Conservation (phyloP, 1,139 yeast species). For the Diutina rugosa region DNA sequence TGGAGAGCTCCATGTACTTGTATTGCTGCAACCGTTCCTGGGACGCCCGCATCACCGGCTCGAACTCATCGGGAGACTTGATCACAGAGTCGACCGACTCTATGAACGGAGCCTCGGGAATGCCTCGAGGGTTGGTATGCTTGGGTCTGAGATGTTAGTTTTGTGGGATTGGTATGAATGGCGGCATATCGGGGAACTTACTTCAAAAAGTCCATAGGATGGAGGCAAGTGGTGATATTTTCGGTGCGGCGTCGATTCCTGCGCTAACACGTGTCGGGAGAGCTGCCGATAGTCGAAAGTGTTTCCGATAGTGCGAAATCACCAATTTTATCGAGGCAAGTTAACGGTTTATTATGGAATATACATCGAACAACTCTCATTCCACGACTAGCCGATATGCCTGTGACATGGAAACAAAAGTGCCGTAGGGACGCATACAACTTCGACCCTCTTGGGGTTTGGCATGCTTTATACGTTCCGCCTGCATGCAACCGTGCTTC, state of each 20-base stretch:
- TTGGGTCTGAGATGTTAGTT: slow-evolving; percentile 23
- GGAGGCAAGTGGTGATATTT: neutral
- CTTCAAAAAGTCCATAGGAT: neutral
- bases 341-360: too few relatives aligned
- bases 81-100: slow-evolving; percentile 71
- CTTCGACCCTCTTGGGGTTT: too few relatives aligned
- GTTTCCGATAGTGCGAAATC: neutral
- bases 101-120: slow-evolving; percentile 92
- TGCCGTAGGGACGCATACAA: too few relatives aligned
- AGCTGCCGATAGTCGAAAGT: neutral
- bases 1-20: slow-evolving; percentile 79
- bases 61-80: slow-evolving; percentile 59
- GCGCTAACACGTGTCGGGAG: neutral
- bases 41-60: slow-evolving; percentile 51
- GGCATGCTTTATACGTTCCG: too few relatives aligned
- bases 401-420: too few relatives aligned
- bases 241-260: neutral
- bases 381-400: too few relatives aligned
- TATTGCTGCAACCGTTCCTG: slow-evolving; percentile 75
- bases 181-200: neutral
- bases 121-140: slow-evolving; percentile 75
- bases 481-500: too few relatives aligned
- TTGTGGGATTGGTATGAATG: slow-evolving; percentile 10
- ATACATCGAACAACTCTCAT: too few relatives aligned
- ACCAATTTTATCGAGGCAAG: too few relatives aligned